Percentiles rank a stretch among this genome's conserved stretches.
Evolutionary conservation across 2,329 filamentous ascomycete species (phyloP).

Genomic region (Lasiodiplodia citricola): DNA sequence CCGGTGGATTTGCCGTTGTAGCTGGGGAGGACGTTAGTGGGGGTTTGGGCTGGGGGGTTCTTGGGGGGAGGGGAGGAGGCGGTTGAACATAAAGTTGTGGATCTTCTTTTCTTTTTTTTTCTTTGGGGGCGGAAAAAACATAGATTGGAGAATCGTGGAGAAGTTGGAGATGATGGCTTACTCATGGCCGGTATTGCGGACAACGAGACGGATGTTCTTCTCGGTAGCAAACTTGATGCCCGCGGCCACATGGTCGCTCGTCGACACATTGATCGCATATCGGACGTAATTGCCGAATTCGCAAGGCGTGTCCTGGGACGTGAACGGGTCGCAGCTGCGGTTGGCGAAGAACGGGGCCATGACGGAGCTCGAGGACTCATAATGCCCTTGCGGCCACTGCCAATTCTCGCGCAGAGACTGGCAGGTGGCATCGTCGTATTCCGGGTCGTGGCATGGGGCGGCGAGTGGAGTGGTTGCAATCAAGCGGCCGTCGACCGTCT

Average conservation of each 20-base stretch:
- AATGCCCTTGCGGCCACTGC: conserved; percentile 30
- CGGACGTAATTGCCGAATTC: neutral
- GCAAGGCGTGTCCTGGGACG: neutral
- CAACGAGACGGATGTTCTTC: conserved; percentile 41
- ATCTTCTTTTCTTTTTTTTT: no score
- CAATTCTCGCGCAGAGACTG: conserved; percentile 36
- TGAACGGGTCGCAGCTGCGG: conserved; percentile 28
- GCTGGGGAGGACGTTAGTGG: neutral
- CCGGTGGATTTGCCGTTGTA: conserved; percentile 43
- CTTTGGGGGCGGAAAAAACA: neutral
- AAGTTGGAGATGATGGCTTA: conserved; percentile 31
- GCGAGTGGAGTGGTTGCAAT: conserved; percentile 51
- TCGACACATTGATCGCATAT: conserved; percentile 8
- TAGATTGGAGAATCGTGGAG: neutral
- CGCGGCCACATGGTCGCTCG: conserved; percentile 28
- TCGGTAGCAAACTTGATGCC: conserved; percentile 36
- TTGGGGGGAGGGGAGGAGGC: no score
- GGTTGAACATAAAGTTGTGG: neutral
- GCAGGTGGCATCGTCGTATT: conserved; percentile 35
- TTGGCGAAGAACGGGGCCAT: conserved; percentile 16
- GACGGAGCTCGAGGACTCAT: conserved; percentile 24
- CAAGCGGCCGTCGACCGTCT: conserved; percentile 50
- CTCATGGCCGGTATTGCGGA: conserved; percentile 46
- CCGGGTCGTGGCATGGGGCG: conserved; percentile 51
- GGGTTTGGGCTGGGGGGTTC: neutral